Base-by-base conservation (phyloP, 106 monocot species). In the Acorus calamus region DNA sequence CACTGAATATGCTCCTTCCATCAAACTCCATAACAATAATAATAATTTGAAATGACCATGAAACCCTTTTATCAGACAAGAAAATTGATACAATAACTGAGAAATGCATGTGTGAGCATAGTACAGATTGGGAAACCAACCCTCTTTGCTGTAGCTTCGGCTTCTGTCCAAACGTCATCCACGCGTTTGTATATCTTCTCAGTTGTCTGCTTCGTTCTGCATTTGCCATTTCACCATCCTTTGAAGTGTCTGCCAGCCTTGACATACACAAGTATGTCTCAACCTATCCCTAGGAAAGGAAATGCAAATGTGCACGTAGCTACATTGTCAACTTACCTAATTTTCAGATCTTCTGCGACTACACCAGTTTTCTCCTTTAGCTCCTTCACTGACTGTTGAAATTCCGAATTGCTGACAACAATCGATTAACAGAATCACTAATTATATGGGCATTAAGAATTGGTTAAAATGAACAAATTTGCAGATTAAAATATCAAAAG, bases 181-280 rank as follows among this genome's bases (percentile, higher is more conserved):
- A 85, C 80, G 11, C 75, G 87, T 72, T 82, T 90, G 67, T 78
- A 85, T 12, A 94, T 47, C 51, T 84, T 84, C 63, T 90, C 84
- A 50, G 84, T 73, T 11, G 94, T 90, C 73, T 83, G 79, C 76
- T 85, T 90, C 50, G 87, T 90, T 81, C 90, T 94, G 87, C 77
- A 85, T 48, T 72, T 64, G 65, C 53, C 53, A 78, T 61, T 72
- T 74, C 65, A 69, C 10, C 64, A 66, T 65, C 62, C 62, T 46
- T 63, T 57, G 48, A 14, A 63, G 73, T 12, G 45, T 62, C 49
- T 67, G 55, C 50, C 4, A 9, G 8, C 58, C 55, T 67, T 53
- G 64, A 73, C 57, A 62, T 76, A 64, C 73, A 57, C 28, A 55
- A 46, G 65, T 73, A 50, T 58, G 56, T 57, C 66, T 63, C 73